Percentiles rank a stretch among this genome's conserved stretches.
Evolutionary conservation across 768 basidiomycete species (phyloP).

Genomic region (Psilocybe subaeruginosa): DNA sequence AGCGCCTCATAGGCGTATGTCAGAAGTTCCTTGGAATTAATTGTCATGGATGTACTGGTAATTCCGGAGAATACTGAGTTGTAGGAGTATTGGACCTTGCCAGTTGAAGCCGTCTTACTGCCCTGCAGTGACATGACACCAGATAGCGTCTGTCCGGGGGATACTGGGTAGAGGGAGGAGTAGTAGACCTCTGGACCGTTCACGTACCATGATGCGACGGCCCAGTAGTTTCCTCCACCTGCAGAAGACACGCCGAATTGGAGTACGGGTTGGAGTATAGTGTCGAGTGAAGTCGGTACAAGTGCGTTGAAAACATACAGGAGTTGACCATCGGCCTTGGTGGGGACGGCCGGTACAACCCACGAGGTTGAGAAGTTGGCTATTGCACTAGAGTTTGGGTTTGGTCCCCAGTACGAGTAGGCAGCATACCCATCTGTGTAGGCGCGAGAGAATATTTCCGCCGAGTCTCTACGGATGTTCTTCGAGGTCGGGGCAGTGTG

Average conservation of each 20-base stretch:
- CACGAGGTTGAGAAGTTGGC: neutral
- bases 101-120: neutral
- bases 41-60: neutral
- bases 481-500: neutral
- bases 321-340: neutral
- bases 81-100: neutral
- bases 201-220: neutral
- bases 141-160: neutral
- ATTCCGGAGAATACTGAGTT: neutral
- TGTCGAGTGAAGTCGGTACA: neutral
- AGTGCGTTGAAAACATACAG: neutral
- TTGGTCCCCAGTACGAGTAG: neutral
- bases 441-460: neutral
- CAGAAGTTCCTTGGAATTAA: neutral
- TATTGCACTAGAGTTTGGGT: neutral
- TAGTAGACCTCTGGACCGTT: neutral
- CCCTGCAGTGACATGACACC: conserved; percentile 5
- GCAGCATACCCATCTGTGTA: neutral
- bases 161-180: neutral
- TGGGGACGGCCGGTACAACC: neutral
- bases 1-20: conserved; percentile 5
- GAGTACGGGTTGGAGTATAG: neutral
- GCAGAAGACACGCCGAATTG: neutral
- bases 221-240: conserved; percentile 1
- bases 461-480: too few relatives aligned